These are phyloP conservation scores for Pseudogymnoascus pannorum DNA, from an alignment of 2,329 filamentous ascomycete species.

Conservation along the genomic window DNA sequence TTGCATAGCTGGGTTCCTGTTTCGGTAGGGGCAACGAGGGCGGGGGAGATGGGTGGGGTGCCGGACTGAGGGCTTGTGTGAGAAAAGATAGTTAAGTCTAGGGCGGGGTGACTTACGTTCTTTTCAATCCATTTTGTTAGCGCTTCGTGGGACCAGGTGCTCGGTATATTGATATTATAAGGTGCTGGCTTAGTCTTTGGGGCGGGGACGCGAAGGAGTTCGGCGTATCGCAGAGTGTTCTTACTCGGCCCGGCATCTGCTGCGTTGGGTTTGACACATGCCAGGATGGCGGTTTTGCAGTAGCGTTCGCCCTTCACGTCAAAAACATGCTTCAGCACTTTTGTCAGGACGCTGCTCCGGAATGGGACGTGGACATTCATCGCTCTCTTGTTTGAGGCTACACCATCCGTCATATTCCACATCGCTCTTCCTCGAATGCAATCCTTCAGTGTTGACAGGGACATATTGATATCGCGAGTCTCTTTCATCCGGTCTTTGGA, in stretches of 20 bases:
- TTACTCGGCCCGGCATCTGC: conserved; percentile 86
- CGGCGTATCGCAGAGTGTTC: conserved; percentile 82
- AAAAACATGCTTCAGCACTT: conserved; percentile 88
- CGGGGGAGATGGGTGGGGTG: conserved; percentile 28
- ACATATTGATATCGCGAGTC: conserved; percentile 96
- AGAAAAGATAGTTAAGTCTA: not conserved
- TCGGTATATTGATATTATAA: conserved; percentile 27
- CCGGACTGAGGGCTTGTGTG: conserved; percentile 31
- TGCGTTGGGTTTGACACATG: conserved; percentile 84
- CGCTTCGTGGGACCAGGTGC: conserved; percentile 35
- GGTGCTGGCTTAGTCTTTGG: conserved; percentile 23
- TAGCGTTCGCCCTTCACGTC: conserved; percentile 60
- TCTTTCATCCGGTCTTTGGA: conserved; percentile 81
- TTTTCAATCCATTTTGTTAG: conserved; percentile 34
- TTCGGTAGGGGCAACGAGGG: conserved; percentile 34
- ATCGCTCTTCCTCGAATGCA: conserved; percentile 52
- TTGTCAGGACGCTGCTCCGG: conserved; percentile 69
- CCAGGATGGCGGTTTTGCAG: conserved; percentile 96
- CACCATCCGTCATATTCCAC: conserved; percentile 82
- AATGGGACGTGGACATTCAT: conserved; percentile 69
- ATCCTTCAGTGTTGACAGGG: conserved; percentile 64
- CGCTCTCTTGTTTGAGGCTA: conserved; percentile 52
- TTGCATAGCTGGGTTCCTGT: conserved; percentile 36
- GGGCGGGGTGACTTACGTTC: conserved; percentile 30
- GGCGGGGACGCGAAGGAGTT: conserved; percentile 42